phyloP scores from a whole-genome alignment of 371 early-diverging fungal species.

The Apophysomyces elegans region DNA sequence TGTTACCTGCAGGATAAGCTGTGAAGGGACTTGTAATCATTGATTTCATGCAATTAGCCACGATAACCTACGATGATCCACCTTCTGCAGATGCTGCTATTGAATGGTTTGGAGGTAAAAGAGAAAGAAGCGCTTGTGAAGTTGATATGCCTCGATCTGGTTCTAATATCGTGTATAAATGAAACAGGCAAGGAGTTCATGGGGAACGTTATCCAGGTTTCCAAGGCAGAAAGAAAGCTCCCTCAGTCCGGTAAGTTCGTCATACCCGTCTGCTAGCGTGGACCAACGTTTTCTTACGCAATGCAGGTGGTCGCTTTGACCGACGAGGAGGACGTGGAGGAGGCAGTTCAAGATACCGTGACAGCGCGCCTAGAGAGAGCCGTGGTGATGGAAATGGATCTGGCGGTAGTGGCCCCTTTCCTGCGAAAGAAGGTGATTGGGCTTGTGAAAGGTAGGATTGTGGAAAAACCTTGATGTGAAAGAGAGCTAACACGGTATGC shows the following conservation, averaged over 20 bases:
- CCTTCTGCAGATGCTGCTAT: constrained; percentile 72
- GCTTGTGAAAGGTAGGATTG: constrained; percentile 27
- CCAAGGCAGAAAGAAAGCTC: constrained; percentile 66
- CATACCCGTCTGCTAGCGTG: too few relatives aligned
- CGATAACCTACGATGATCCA: constrained; percentile 76
- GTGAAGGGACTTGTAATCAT: neutral
- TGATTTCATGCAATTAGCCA: constrained; percentile 41
- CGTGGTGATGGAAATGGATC: constrained; percentile 14
- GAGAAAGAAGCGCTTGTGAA: too few relatives aligned
- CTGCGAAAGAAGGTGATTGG: constrained; percentile 42
- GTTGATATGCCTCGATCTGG: too few relatives aligned
- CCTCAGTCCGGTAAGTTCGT: constrained; percentile 23
- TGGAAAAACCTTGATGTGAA: constrained; percentile 25
- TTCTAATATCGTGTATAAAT: neutral
- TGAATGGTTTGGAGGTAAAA: constrained; percentile 71
- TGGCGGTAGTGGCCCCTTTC: constrained; percentile 10
- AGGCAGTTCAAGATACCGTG: constrained; percentile 27
- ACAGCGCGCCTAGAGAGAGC: constrained; percentile 29
- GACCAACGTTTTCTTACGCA: too few relatives aligned
- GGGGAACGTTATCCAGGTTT: constrained; percentile 62
- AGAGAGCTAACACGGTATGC: constrained; percentile 14
- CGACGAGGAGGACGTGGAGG: constrained; percentile 50
- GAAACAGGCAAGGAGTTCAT: constrained; percentile 48
- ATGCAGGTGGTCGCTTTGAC: constrained; percentile 44
- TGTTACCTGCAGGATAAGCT: neutral